Percentiles rank a stretch among this genome's conserved stretches.
These are phyloP conservation scores for Pythium sukuiense DNA, from an alignment of 352 stramenopile species.

Conservation along the genomic window DNA sequence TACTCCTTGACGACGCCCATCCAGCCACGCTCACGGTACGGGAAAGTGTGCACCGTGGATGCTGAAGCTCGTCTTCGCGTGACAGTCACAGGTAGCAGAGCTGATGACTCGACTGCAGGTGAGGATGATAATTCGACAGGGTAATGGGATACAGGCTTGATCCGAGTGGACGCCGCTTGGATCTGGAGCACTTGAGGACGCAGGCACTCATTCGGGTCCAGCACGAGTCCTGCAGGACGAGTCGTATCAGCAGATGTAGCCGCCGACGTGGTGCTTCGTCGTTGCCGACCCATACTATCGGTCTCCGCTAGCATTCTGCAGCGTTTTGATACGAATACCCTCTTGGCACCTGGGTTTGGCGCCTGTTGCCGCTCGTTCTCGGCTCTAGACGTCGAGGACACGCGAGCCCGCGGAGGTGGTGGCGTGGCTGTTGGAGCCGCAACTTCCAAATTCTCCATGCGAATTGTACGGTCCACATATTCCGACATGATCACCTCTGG, in stretches of 20 bases:
- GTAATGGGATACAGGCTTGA: not conserved
- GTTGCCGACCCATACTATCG: constrained; percentile 17
- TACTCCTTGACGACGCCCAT: constrained; percentile 33
- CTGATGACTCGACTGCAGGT: not conserved
- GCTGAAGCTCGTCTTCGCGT: not conserved
- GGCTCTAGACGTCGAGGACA: not conserved
- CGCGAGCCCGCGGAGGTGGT: not conserved
- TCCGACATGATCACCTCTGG: constrained; percentile 50
- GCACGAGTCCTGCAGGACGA: constrained; percentile 13
- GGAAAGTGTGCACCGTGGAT: not conserved
- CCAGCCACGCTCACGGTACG: constrained; percentile 21
- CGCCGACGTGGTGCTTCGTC: not conserved
- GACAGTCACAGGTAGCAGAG: constrained; percentile 12
- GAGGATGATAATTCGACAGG: not conserved
- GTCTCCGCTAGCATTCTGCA: constrained; percentile 8
- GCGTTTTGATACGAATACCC: constrained; percentile 14
- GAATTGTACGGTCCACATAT: constrained; percentile 26
- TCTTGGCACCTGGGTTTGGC: not conserved
- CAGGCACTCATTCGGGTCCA: constrained; percentile 24
- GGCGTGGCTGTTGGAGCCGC: not conserved
- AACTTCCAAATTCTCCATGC: constrained; percentile 26
- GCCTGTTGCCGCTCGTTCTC: not conserved
- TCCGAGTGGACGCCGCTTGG: constrained; percentile 4
- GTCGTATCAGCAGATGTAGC: not conserved
- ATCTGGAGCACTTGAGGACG: constrained; percentile 32